A percentile compares a stretch with the other conserved stretches of the same genome.
Conservation (phyloP, 2,329 filamentous ascomycete genomes). For the Podosphaera xanthii region DNA sequence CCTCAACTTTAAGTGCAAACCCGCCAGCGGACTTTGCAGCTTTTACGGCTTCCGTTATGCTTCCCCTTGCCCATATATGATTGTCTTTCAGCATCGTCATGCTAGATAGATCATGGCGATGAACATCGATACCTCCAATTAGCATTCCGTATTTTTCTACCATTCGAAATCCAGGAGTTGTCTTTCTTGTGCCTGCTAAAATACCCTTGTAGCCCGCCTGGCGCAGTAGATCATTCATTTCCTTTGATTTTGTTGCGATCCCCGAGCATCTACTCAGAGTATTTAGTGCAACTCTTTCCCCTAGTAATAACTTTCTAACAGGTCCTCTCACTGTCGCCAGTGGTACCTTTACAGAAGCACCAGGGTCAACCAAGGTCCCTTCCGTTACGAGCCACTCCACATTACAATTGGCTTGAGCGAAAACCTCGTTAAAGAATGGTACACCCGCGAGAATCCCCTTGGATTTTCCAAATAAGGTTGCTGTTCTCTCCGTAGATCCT, state of each 20-base stretch:
- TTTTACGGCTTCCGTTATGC: conserved; percentile 64
- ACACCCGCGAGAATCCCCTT: conserved; percentile 68
- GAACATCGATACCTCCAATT: conserved; percentile 74
- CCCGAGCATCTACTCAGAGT: conserved; percentile 77
- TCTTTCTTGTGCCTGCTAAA: conserved; percentile 89
- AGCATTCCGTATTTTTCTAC: conserved; percentile 98
- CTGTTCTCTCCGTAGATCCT: conserved; percentile 40
- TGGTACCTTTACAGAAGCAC: conserved; percentile 25
- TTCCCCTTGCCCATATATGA: conserved; percentile 78
- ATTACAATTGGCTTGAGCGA: conserved; percentile 70
- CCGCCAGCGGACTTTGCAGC: conserved; percentile 69
- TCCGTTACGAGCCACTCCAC: conserved; percentile 74
- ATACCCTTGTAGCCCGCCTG: conserved; percentile 55
- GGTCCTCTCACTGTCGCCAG: conserved; percentile 74
- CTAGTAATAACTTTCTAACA: conserved; percentile 54
- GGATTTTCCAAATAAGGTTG: conserved; percentile 48
- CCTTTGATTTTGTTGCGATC: conserved; percentile 47
- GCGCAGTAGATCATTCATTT: conserved; percentile 31
- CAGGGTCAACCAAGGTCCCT: conserved; percentile 43
- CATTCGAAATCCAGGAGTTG: conserved; percentile 80
- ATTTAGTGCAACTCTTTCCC: conserved; percentile 82
- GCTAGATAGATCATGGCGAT: conserved; percentile 70
- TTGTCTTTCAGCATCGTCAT: conserved; percentile 99
- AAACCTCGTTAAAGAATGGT: conserved; percentile 90
- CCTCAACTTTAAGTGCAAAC: conserved; percentile 85